Conservation (phyloP, 176 grass and related monocot species). For the Musa acuminata region DNA sequence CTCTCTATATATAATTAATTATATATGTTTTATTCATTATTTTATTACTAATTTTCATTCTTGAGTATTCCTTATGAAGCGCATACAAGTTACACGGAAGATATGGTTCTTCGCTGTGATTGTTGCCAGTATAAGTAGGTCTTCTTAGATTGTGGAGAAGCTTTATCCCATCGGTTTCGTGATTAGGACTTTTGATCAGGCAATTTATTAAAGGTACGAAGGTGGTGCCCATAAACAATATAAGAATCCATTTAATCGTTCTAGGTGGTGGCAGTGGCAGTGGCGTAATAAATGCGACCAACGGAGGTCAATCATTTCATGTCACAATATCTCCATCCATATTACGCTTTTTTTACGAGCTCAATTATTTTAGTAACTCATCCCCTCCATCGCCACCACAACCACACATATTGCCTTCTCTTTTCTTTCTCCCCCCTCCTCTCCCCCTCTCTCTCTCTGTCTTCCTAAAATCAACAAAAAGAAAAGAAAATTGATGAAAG, state of each 20-base stretch:
- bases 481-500: not conserved
- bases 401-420: conserved; percentile 44
- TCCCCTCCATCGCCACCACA: conserved; percentile 23
- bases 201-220: not conserved
- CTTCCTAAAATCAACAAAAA: not conserved
- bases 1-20: too few relatives aligned
- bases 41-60: too few relatives aligned
- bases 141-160: not conserved
- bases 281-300: too few relatives aligned
- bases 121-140: too few relatives aligned
- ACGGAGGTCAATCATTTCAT: too few relatives aligned
- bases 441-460: not conserved
- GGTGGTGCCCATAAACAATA: too few relatives aligned
- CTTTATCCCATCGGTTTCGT: not conserved
- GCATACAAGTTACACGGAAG: not conserved
- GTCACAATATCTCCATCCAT: too few relatives aligned
- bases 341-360: not conserved
- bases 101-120: not conserved
- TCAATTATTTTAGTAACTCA: conserved; percentile 23
- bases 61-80: too few relatives aligned
- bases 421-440: not conserved
- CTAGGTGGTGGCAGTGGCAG: too few relatives aligned
- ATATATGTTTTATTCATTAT: too few relatives aligned
- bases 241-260: too few relatives aligned
- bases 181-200: not conserved